A percentile compares a stretch with the other conserved stretches of the same genome.
Evolutionary conservation across 2,329 filamentous ascomycete species (phyloP).

Genomic region (Talaromyces pinophilus): DNA sequence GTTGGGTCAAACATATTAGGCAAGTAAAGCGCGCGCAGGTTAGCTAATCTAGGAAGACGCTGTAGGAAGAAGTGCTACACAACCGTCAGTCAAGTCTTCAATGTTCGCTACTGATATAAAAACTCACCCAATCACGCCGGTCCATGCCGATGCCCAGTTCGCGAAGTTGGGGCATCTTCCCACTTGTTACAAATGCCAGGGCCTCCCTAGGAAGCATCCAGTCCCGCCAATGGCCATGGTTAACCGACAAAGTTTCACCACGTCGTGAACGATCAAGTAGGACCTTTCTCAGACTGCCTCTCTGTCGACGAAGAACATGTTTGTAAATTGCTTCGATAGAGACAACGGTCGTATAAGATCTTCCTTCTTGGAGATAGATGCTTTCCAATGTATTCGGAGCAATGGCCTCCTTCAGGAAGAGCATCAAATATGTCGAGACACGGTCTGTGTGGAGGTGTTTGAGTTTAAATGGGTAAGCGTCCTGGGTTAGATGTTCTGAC

Average conservation of each 20-base stretch:
- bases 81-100: conserved; percentile 14
- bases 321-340: conserved; percentile 71
- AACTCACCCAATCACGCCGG: conserved; percentile 72
- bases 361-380: conserved; percentile 71
- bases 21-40: conserved; percentile 71
- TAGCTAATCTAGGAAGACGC: conserved; percentile 67
- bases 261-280: conserved; percentile 70
- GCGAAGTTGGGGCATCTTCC: conserved; percentile 69
- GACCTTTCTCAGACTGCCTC: conserved; percentile 68
- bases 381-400: conserved; percentile 78
- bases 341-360: conserved; percentile 58
- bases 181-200: conserved; percentile 72
- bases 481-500: not conserved
- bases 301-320: conserved; percentile 69
- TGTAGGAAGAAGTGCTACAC: conserved; percentile 75
- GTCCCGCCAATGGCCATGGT: conserved; percentile 58
- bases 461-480: conserved; percentile 65
- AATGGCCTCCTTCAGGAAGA: conserved; percentile 74
- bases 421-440: conserved; percentile 67
- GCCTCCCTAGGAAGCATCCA: conserved; percentile 73
- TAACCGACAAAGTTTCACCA: conserved; percentile 44
- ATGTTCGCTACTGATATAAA: not conserved
- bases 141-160: conserved; percentile 73
- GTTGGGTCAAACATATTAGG: conserved; percentile 66
- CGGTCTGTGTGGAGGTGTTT: conserved; percentile 75